Evolutionary conservation across 208 protist species (phyloP).

Genomic region (Porcisia hertigi): DNA sequence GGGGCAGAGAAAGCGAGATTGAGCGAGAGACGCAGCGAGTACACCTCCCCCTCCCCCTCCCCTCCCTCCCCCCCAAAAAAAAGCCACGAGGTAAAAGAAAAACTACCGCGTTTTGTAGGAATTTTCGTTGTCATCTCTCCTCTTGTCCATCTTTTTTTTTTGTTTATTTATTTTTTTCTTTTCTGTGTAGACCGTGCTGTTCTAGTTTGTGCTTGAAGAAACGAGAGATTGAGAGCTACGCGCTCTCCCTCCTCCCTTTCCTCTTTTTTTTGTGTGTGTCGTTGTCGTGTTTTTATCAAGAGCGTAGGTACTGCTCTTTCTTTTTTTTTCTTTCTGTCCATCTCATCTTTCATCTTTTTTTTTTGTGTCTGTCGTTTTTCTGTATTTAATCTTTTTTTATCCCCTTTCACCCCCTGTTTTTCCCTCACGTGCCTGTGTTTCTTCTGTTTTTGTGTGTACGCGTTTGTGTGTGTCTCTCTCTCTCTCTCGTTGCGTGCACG

Average conservation of each 20-base stretch:
- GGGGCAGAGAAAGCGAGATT: slow-evolving; percentile 1
- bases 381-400: background rate
- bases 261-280: slow-evolving; percentile 2
- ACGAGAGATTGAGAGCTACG: background rate
- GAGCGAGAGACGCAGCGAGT: slow-evolving; percentile 1
- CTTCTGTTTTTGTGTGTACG: background rate
- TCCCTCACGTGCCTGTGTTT: background rate
- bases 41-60: background rate
- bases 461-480: background rate
- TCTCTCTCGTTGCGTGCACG: too few species aligned
- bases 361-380: background rate
- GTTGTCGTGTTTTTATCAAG: background rate
- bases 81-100: background rate
- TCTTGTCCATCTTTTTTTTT: background rate
- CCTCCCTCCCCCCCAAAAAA: too few species aligned
- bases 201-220: background rate
- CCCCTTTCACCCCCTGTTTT: background rate
- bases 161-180: background rate
- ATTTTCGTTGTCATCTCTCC: background rate
- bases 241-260: background rate
- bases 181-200: background rate
- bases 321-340: background rate
- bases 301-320: background rate
- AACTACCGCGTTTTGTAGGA: background rate
- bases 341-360: background rate